A percentile compares a stretch with the other conserved stretches of the same genome.
These are phyloP conservation scores for Trypanosoma scelopori DNA, from an alignment of 208 protist genomes.

Conservation along the genomic window DNA sequence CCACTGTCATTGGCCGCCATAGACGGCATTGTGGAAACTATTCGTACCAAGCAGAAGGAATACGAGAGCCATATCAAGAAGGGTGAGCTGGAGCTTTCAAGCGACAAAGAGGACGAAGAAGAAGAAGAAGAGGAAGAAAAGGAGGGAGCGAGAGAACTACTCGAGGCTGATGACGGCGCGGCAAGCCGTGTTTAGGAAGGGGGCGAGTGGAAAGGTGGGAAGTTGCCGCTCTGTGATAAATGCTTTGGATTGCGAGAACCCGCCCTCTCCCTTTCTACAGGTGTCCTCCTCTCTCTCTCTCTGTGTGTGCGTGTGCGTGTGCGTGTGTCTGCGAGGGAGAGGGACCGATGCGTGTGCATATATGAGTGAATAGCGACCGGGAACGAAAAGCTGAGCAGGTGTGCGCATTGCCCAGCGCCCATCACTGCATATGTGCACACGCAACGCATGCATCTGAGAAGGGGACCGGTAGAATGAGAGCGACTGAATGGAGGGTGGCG, in stretches of 20 bases:
- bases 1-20: slow-evolving; percentile 43
- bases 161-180: neutral
- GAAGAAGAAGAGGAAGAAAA: slow-evolving; percentile 27
- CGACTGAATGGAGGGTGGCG: too few relatives aligned
- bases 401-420: too few relatives aligned
- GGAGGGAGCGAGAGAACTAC: neutral
- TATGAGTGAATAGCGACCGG: too few relatives aligned
- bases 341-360: neutral
- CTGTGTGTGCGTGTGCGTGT: too few relatives aligned
- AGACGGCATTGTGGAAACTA: slow-evolving; percentile 38
- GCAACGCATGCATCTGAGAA: too few relatives aligned
- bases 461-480: too few relatives aligned
- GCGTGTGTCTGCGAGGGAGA: too few relatives aligned
- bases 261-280: too few relatives aligned
- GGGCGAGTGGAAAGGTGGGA: neutral
- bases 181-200: slow-evolving; percentile 21
- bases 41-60: slow-evolving; percentile 47
- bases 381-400: neutral
- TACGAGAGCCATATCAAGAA: slow-evolving; percentile 53
- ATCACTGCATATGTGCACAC: too few relatives aligned
- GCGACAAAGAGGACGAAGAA: slow-evolving; percentile 66
- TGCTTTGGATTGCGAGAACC: too few relatives aligned
- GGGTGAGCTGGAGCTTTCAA: slow-evolving; percentile 58
- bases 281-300: too few relatives aligned
- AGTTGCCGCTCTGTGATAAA: too few relatives aligned